Percentiles rank a stretch among this genome's conserved stretches.
These are phyloP conservation scores for Daldinia grandis DNA, from an alignment of 495 filamentous ascomycete genomes.

Conservation along the genomic window DNA sequence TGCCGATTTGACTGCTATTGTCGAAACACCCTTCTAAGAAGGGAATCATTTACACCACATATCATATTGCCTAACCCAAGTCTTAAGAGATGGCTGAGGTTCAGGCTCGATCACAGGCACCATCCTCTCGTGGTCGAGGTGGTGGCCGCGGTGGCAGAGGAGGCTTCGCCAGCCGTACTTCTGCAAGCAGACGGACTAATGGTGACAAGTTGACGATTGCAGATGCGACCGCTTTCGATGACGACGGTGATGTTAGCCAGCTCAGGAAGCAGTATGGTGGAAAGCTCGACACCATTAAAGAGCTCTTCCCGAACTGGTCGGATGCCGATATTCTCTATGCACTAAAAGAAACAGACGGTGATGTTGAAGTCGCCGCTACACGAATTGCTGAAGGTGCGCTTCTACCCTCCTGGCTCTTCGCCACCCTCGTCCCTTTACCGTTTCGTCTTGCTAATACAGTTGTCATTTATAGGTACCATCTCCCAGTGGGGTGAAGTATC, in stretches of 20 bases:
- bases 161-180: constrained; percentile 74
- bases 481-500: constrained; percentile 96
- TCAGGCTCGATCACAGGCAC: constrained; percentile 72
- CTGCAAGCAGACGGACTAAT: constrained; percentile 69
- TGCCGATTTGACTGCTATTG: constrained; percentile 47
- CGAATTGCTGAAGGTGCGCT: constrained; percentile 88
- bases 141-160: constrained; percentile 84
- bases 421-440: constrained; percentile 18
- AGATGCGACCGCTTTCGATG: constrained; percentile 68
- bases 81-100: constrained; percentile 86
- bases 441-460: constrained; percentile 42
- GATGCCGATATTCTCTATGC: constrained; percentile 91
- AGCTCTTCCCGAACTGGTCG: constrained; percentile 92
- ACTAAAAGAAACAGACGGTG: constrained; percentile 89
- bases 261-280: constrained; percentile 86
- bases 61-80: constrained; percentile 42
- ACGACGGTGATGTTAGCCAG: constrained; percentile 89
- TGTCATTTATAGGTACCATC: constrained; percentile 70
- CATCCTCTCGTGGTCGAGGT: constrained; percentile 75
- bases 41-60: constrained; percentile 53
- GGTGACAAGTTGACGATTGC: constrained; percentile 66
- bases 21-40: constrained; percentile 54
- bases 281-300: constrained; percentile 79
- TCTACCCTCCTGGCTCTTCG: background rate
- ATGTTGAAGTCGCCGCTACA: constrained; percentile 82